These are phyloP conservation scores for Melaleuca quinquenervia DNA, from an alignment of 345 rosid species.

Conservation along the genomic window DNA sequence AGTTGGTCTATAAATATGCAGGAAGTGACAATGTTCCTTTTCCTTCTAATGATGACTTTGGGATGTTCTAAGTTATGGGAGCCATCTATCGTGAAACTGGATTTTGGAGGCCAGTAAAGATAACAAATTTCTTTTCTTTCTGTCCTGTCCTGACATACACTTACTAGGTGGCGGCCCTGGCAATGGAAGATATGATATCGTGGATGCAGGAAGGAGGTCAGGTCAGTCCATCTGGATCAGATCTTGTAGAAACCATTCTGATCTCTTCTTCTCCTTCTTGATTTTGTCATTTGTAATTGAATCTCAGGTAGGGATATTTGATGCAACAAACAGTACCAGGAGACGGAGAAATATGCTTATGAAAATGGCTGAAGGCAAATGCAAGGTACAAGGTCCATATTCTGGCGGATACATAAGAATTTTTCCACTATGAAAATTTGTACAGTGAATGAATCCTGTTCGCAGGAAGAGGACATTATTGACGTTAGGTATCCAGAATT, in stretches of 20 bases:
- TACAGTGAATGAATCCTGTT: not conserved
- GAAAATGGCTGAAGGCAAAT: constrained; percentile 99
- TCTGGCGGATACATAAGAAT: not conserved
- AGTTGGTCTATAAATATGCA: not conserved
- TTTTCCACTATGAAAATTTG: not conserved
- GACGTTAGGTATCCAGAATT: not conserved
- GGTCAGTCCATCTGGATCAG: constrained; percentile 33
- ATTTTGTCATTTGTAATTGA: constrained; percentile 6
- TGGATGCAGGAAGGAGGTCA: constrained; percentile 99
- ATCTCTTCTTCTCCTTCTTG: not conserved
- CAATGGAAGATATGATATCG: constrained; percentile 98
- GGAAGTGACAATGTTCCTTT: not conserved
- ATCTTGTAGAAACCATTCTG: not conserved
- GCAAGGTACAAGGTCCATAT: constrained; percentile 57
- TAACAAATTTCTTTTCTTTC: constrained; percentile 38
- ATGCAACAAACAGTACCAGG: constrained; percentile 91
- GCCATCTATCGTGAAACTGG: not conserved
- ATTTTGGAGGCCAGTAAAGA: constrained; percentile 1
- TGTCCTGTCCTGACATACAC: constrained; percentile 69
- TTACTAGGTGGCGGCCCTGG: constrained; percentile 98
- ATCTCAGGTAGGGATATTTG: constrained; percentile 94
- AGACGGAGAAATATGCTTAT: constrained; percentile 89
- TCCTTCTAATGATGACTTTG: not conserved
- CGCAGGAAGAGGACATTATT: not conserved
- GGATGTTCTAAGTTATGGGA: not conserved